Conservation (phyloP, 2,329 filamentous ascomycete genomes). For the Gnomoniopsis smithogilvyi region DNA sequence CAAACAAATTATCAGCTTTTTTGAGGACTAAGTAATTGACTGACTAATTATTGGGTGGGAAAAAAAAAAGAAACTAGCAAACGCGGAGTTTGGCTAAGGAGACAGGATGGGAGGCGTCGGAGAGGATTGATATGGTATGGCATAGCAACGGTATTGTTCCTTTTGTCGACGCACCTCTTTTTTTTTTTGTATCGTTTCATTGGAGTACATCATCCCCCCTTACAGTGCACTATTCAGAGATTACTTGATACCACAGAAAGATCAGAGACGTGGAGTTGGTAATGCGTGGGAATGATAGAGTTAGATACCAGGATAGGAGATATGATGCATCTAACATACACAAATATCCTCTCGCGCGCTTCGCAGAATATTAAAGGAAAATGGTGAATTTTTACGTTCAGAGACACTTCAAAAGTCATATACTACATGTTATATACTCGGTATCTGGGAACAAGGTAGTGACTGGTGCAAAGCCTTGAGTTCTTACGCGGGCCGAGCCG, state of each 20-base stretch:
- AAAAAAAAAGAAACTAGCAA: not conserved
- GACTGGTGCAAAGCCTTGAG: no score
- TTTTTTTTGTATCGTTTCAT: not conserved
- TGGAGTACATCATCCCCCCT: no score
- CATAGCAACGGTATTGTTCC: not conserved
- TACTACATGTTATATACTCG: not conserved
- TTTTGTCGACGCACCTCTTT: not conserved
- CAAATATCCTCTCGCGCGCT: no score
- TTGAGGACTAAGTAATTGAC: slow-evolving; percentile 55
- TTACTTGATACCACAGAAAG: not conserved
- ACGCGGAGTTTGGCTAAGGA: not conserved
- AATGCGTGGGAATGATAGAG: not conserved
- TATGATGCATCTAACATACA: not conserved
- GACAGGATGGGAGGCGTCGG: not conserved
- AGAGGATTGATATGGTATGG: no score
- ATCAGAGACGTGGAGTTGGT: not conserved
- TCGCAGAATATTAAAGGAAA: no score
- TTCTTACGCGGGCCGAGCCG: no score
- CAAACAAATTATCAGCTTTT: slow-evolving; percentile 85
- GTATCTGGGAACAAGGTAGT: no score
- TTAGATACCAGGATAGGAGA: not conserved
- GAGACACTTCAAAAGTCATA: not conserved
- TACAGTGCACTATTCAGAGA: no score
- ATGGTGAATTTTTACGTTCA: not conserved
- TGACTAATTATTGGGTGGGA: not conserved